A percentile compares a stretch with the other conserved stretches of the same genome.
These are phyloP conservation scores for Nothophoma quercina DNA, from an alignment of 2,329 filamentous ascomycete genomes.

Conservation along the genomic window DNA sequence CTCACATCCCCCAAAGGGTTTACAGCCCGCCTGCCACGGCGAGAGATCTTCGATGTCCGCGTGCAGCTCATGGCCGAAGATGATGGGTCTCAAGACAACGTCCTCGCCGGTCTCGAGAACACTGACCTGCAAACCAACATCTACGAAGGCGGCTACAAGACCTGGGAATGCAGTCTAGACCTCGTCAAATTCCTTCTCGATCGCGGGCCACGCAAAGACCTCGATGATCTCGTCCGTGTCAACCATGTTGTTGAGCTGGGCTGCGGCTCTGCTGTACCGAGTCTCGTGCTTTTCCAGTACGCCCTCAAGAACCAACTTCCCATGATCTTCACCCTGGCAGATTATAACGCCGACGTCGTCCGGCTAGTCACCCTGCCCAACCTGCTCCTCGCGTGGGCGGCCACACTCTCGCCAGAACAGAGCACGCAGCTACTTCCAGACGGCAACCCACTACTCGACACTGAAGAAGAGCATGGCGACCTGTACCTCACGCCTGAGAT, in stretches of 20 bases:
- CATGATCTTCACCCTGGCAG: constrained; percentile 72
- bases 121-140: constrained; percentile 82
- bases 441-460: constrained; percentile 29
- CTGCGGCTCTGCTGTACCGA: constrained; percentile 79
- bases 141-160: constrained; percentile 89
- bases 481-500: constrained; percentile 69
- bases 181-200: constrained; percentile 70
- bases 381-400: constrained; percentile 71
- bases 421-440: constrained; percentile 24
- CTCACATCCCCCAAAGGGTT: constrained; percentile 67
- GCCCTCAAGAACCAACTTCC: constrained; percentile 57
- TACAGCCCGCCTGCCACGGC: constrained; percentile 67
- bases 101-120: constrained; percentile 50
- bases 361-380: constrained; percentile 82
- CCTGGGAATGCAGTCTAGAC: constrained; percentile 86
- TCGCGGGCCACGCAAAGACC: constrained; percentile 57
- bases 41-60: constrained; percentile 82
- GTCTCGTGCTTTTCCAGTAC: constrained; percentile 73
- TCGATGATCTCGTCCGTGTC: constrained; percentile 58
- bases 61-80: constrained; percentile 80
- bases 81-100: constrained; percentile 46
- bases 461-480: constrained; percentile 56
- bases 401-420: constrained; percentile 30
- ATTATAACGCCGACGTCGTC: constrained; percentile 82
- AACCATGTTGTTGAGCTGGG: constrained; percentile 69